Percentiles rank a stretch among this genome's conserved stretches.
Conservation (phyloP, 2,329 filamentous ascomycete genomes). For the Monilinia aucupariae region DNA sequence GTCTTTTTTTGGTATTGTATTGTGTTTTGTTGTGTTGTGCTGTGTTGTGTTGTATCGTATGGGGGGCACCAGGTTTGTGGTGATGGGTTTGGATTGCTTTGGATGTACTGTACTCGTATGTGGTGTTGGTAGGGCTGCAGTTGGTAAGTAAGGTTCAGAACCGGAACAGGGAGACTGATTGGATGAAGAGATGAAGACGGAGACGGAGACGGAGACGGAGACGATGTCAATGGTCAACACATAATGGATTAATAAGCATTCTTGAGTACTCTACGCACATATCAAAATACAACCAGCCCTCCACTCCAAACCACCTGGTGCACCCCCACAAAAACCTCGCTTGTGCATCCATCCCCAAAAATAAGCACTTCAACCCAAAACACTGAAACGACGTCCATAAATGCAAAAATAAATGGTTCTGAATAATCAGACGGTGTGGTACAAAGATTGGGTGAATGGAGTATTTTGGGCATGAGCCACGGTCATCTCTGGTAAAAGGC, state of each 20-base stretch:
- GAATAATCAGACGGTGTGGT: conserved; percentile 33
- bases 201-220: too few species aligned
- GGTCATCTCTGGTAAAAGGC: conserved; percentile 39
- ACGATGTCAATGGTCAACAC: too few species aligned
- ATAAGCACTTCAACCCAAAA: not conserved
- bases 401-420: conserved; percentile 25
- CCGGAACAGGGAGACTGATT: not conserved
- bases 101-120: too few species aligned
- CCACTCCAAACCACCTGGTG: too few species aligned
- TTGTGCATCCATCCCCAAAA: not conserved
- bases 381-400: not conserved
- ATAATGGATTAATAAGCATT: too few species aligned
- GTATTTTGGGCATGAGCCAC: conserved; percentile 44
- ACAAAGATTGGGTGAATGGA: conserved; percentile 50
- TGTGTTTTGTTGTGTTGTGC: too few species aligned
- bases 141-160: not conserved
- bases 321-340: conserved; percentile 3
- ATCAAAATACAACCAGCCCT: too few species aligned
- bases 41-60: not conserved
- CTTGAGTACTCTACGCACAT: too few species aligned
- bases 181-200: too few species aligned
- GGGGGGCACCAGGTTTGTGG: not conserved
- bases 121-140: conserved; percentile 14
- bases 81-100: not conserved
- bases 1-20: too few species aligned